Evolutionary conservation across 1,139 yeast species (phyloP).

Genomic region (Kurtzmaniella quercitrusa): DNA sequence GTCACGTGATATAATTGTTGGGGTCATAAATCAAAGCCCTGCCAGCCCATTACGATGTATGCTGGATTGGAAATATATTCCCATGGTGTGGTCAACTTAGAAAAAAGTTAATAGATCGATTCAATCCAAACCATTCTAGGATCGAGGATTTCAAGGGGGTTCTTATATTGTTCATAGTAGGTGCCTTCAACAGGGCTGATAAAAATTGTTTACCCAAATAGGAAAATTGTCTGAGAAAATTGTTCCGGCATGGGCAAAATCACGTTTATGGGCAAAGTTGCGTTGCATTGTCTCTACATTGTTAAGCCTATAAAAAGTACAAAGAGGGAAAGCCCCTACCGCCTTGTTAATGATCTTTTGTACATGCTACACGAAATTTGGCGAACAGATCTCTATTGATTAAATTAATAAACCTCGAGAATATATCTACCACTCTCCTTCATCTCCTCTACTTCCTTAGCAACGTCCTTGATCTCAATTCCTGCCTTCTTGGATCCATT

Average conservation of each 20-base stretch:
- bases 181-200: neutral
- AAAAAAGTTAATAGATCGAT: too few species aligned
- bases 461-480: slow-evolving; percentile 60
- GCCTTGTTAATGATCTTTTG: too few species aligned
- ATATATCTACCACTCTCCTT: slow-evolving; percentile 92
- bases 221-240: neutral
- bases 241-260: neutral
- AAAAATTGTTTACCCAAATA: neutral
- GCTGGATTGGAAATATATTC: too few species aligned
- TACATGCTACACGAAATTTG: neutral
- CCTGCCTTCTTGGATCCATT: slow-evolving; percentile 71
- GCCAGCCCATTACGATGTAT: too few species aligned
- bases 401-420: slow-evolving; percentile 84
- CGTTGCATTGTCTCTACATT: neutral
- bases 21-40: too few species aligned
- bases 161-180: neutral
- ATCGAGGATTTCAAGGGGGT: too few species aligned
- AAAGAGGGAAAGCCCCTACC: too few species aligned
- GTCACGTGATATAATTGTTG: neutral
- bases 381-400: neutral
- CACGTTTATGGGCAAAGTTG: neutral
- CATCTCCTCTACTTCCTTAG: slow-evolving; percentile 83
- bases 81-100: too few species aligned
- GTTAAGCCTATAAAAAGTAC: too few species aligned
- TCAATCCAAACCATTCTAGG: too few species aligned